A percentile compares a stretch with the other conserved stretches of the same genome.
phyloP scores from a whole-genome alignment of 2,329 filamentous ascomycete species.

The Venturia asperata region DNA sequence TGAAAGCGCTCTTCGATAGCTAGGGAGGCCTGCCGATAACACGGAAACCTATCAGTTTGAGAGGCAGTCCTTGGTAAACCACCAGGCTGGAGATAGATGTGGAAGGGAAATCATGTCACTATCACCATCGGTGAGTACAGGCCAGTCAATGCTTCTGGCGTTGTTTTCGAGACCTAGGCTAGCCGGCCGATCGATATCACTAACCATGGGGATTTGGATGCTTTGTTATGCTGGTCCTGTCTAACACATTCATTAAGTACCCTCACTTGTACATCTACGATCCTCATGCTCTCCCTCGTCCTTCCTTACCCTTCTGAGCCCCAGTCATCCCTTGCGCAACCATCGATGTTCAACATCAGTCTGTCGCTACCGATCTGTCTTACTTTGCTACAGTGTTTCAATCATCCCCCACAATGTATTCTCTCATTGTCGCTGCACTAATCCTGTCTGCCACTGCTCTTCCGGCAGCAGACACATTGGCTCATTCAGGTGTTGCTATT shows the following conservation, averaged over 20 bases:
- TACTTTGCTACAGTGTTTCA: too few relatives aligned
- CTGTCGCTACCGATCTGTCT: neutral
- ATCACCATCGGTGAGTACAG: neutral
- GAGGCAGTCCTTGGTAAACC: neutral
- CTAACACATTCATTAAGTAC: neutral
- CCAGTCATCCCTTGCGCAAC: too few relatives aligned
- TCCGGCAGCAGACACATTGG: neutral
- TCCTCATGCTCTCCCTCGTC: too few relatives aligned
- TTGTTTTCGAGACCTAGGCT: neutral
- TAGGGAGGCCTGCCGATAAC: neutral
- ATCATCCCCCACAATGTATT: neutral
- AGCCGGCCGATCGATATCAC: neutral
- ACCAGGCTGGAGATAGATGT: neutral
- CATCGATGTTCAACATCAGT: neutral
- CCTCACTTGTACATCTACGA: neutral
- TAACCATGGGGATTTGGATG: neutral
- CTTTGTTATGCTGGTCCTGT: neutral
- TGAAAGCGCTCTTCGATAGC: neutral
- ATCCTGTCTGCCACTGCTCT: neutral
- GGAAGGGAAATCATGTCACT: neutral
- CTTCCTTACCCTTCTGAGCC: too few relatives aligned
- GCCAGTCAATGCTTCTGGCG: neutral
- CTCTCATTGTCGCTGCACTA: neutral
- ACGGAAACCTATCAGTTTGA: neutral
- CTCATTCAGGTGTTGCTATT: neutral